Conservation (phyloP, 2,329 filamentous ascomycete species). For the Capronia coronata region DNA sequence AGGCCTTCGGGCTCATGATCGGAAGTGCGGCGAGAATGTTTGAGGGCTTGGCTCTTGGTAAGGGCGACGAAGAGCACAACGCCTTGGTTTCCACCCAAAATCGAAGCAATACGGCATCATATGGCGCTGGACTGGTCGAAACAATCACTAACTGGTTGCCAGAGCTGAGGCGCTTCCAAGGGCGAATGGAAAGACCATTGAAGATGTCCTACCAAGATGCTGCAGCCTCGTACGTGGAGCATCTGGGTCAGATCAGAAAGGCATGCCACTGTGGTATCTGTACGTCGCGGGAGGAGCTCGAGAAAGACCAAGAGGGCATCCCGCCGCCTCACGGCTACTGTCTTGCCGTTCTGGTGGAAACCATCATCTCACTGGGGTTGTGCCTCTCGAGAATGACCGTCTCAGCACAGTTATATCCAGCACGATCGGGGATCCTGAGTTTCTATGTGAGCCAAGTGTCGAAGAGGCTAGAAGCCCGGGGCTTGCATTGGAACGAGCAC, state of each 20-base stretch:
- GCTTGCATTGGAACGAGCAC: conserved; percentile 16
- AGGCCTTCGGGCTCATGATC: conserved; percentile 23
- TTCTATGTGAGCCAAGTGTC: conserved; percentile 24
- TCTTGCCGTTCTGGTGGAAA: conserved; percentile 23
- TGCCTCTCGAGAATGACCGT: conserved; percentile 24
- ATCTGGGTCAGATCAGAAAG: conserved; percentile 15
- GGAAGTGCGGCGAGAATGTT: conserved; percentile 24
- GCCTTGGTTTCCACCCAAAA: conserved; percentile 22
- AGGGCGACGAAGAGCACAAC: conserved; percentile 18
- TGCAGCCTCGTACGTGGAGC: conserved; percentile 17
- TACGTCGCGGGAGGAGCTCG: conserved; percentile 16
- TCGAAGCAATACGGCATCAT: conserved; percentile 20
- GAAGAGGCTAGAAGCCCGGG: conserved; percentile 22
- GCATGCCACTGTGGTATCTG: conserved; percentile 24
- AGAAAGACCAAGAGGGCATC: conserved; percentile 15
- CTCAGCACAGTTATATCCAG: conserved; percentile 20
- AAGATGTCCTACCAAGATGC: conserved; percentile 23
- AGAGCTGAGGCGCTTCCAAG: conserved; percentile 22
- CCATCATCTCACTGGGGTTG: conserved; percentile 26
- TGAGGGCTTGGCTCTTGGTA: conserved; percentile 19
- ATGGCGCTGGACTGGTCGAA: conserved; percentile 19
- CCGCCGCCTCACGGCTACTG: conserved; percentile 24
- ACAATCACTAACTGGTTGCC: conserved; percentile 24
- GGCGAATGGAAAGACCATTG: conserved; percentile 24
- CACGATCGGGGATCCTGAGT: conserved; percentile 22